Percentiles rank a stretch among this genome's conserved stretches.
Conservation (phyloP, 768 basidiomycete genomes). For the Lentinula detonsa region DNA sequence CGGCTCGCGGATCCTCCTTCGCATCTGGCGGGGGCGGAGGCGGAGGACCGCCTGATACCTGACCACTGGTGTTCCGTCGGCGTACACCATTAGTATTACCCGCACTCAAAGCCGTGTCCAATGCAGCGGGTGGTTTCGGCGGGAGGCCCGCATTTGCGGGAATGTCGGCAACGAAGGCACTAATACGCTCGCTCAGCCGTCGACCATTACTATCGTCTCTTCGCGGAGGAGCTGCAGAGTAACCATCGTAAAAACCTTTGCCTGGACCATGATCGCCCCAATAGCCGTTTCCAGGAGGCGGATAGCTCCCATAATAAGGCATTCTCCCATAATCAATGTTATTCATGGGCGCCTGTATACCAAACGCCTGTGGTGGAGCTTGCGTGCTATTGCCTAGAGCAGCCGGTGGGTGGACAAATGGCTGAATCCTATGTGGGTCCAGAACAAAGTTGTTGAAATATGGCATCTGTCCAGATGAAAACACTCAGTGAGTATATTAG, state of each 20-base stretch:
- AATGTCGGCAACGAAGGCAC: conserved; percentile 61
- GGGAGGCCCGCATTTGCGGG: conserved; percentile 73
- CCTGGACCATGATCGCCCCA: conserved; percentile 39
- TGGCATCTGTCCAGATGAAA: conserved; percentile 47
- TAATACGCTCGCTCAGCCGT: conserved; percentile 74
- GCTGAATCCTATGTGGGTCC: conserved; percentile 90
- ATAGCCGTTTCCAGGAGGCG: conserved; percentile 31
- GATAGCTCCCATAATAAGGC: conserved; percentile 32
- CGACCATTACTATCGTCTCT: conserved; percentile 59
- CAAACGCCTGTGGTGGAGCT: conserved; percentile 78
- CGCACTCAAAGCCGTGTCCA: conserved; percentile 47
- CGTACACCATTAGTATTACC: conserved; percentile 37
- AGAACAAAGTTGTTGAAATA: conserved; percentile 96
- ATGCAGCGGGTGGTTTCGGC: conserved; percentile 61
- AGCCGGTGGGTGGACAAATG: conserved; percentile 74
- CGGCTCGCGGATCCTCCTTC: conserved; percentile 89
- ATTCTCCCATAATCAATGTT: conserved; percentile 29
- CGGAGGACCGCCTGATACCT: conserved; percentile 44
- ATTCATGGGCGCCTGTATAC: conserved; percentile 56
- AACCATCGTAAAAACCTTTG: conserved; percentile 25
- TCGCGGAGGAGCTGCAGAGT: conserved; percentile 35
- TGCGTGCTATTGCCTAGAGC: conserved; percentile 54
- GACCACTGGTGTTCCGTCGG: conserved; percentile 30
- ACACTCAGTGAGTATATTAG: conserved; percentile 6
- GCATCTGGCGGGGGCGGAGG: conserved; percentile 84